Evolutionary conservation across 75 land plant species (phyloP).

Genomic region (Pseudotsuga menziesii): DNA sequence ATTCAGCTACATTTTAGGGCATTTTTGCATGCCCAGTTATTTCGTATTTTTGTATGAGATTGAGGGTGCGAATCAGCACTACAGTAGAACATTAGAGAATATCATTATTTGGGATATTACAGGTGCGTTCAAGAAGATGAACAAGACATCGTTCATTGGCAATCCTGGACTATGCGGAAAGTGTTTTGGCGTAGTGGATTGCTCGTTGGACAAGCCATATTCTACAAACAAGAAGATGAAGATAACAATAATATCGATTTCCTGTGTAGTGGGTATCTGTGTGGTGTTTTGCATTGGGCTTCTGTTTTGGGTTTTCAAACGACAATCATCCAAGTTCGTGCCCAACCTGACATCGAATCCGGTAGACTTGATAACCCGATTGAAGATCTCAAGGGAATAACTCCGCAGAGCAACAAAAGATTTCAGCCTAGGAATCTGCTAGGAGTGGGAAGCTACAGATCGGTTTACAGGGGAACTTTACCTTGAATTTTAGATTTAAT

Average conservation of each 20-base stretch:
- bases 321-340: background rate
- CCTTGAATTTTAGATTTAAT: too few species aligned
- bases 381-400: background rate
- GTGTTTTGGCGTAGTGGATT: slow-evolving; percentile 12
- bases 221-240: background rate
- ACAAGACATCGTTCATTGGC: slow-evolving; percentile 24
- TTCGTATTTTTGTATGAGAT: too few species aligned
- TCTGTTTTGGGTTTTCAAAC: background rate
- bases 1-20: too few species aligned
- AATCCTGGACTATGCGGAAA: slow-evolving; percentile 56
- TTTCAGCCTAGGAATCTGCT: slow-evolving; percentile 35
- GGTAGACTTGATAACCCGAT: background rate
- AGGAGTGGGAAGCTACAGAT: slow-evolving; percentile 42
- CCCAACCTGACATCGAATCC: background rate
- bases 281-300: background rate
- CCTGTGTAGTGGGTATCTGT: background rate
- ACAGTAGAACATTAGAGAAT: too few species aligned
- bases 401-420: slow-evolving; percentile 7
- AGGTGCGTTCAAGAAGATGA: slow-evolving; percentile 26
- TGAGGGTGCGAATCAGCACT: too few species aligned
- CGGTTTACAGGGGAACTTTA: slow-evolving; percentile 30
- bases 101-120: too few species aligned
- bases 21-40: too few species aligned
- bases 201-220: background rate
- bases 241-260: too few species aligned